These are phyloP conservation scores for Cladorrhinum sp. DNA, from an alignment of 2,329 filamentous ascomycete species.

Conservation along the genomic window DNA sequence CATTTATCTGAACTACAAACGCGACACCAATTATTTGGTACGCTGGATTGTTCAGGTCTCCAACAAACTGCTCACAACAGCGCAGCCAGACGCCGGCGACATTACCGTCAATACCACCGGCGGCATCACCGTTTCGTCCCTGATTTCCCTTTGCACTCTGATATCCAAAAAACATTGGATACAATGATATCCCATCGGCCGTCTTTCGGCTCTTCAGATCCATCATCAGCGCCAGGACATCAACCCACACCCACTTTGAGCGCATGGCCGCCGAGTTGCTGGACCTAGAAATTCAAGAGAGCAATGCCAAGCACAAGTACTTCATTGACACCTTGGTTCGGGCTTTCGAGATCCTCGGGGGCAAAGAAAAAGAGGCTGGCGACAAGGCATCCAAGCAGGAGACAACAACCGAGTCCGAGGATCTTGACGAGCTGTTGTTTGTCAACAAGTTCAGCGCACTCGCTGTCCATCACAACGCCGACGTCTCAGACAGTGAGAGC, in stretches of 20 bases:
- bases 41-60: slow-evolving; percentile 41
- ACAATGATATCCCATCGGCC: slow-evolving; percentile 30
- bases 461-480: slow-evolving; percentile 19
- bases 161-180: slow-evolving; percentile 36
- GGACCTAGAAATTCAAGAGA: slow-evolving; percentile 37
- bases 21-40: slow-evolving; percentile 36
- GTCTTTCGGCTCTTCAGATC: slow-evolving; percentile 38
- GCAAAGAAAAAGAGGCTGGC: slow-evolving; percentile 27
- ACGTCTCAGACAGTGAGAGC: slow-evolving; percentile 22
- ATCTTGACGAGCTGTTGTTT: slow-evolving; percentile 30
- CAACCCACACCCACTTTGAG: slow-evolving; percentile 32
- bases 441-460: slow-evolving; percentile 31
- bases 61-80: slow-evolving; percentile 34
- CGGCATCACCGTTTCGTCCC: slow-evolving; percentile 34
- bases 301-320: slow-evolving; percentile 39
- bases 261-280: slow-evolving; percentile 31
- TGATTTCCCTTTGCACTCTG: slow-evolving; percentile 40
- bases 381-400: not conserved
- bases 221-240: slow-evolving; percentile 37
- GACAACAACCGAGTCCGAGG: slow-evolving; percentile 12
- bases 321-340: slow-evolving; percentile 42
- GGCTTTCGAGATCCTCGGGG: slow-evolving; percentile 37
- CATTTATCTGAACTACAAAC: slow-evolving; percentile 39
- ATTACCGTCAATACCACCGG: slow-evolving; percentile 36
- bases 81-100: slow-evolving; percentile 1